These are phyloP conservation scores for Pseudocercospora vitis DNA, from an alignment of 2,329 filamentous ascomycete genomes.

Conservation along the genomic window DNA sequence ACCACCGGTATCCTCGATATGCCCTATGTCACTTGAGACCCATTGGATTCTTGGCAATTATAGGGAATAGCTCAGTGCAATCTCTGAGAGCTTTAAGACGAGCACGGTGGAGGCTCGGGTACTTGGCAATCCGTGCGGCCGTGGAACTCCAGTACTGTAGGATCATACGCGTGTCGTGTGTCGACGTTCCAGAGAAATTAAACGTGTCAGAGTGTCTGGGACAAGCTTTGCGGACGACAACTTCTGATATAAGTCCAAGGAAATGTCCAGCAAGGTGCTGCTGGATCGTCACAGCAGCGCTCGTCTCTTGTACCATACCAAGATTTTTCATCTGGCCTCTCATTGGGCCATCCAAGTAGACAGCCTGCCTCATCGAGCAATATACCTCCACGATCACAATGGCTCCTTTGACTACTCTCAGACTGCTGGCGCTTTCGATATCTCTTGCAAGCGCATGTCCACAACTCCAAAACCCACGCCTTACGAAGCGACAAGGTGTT, in stretches of 20 bases:
- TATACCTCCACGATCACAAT: background rate
- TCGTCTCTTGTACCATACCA: background rate
- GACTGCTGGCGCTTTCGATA: background rate
- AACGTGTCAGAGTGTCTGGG: no score
- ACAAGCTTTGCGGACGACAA: background rate
- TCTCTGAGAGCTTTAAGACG: no score
- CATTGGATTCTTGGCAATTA: no score
- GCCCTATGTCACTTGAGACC: no score
- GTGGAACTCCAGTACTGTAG: no score
- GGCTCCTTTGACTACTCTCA: slow-evolving; percentile 2
- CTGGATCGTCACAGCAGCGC: background rate
- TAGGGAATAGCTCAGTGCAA: no score
- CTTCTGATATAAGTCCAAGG: background rate
- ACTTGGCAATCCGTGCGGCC: no score
- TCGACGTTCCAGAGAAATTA: no score
- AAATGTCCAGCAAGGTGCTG: background rate
- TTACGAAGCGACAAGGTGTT: slow-evolving; percentile 18
- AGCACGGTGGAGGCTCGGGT: no score
- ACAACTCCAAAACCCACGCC: background rate
- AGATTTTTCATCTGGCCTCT: background rate
- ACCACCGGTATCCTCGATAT: no score
- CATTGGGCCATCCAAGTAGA: background rate
- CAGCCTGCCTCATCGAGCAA: background rate
- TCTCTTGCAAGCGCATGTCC: slow-evolving; percentile 11
- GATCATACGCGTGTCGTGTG: no score